Evolutionary conservation across 2,329 filamentous ascomycete genomes (phyloP), one percentile per base, ranked within the genome.

Genomic region (Chaetomium strumarium): DNA sequence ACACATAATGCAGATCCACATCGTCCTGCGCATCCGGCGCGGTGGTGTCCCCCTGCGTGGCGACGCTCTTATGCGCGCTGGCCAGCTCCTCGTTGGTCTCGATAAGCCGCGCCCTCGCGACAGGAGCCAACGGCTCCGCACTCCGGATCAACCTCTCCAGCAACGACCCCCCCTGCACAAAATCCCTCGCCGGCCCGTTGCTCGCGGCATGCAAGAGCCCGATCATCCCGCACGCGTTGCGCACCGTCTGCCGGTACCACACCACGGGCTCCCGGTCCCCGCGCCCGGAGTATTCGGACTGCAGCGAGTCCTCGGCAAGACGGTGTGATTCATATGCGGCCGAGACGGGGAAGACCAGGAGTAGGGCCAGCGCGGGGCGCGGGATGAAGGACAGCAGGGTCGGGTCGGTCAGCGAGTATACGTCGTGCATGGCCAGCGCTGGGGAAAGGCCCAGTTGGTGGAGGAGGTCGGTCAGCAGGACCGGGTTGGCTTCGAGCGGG

Each of bases 201-300:
- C 78, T 78, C 0, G 89, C 81, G 16, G 85, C 87, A 67, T 97
- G 93, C 42, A 97, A 68, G 29, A 97, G 71, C 0, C 88, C 93
- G 74, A 96, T 96, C 41, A 96, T 73, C 0, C 92, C 92, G 68
- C 92, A 97, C 0, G 92, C 90, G 67, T 97, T 95, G 55, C 87
- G 81, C 63, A 97, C 96, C 0, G 91, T 97, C 73, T 97, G 92
- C 62, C 83, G 87, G 77, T 91, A 97, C 93, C 92, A 99, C 8
- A 95, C 65, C 0, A 96, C 88, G 5, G 88, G 85, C 65, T 96
- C 89, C 0, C 64, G 65, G 0, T 78, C 71, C 1, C 90, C 90
- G 16, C 75, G 76, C 40, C 85, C 86, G 0, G 68, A 66, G 72
- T 96, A 96, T 37, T 83, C 80, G 2, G 72, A 60, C 39, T 74